Evolutionary conservation across 768 basidiomycete genomes (phyloP).

Genomic region (Lyophyllum decastes): DNA sequence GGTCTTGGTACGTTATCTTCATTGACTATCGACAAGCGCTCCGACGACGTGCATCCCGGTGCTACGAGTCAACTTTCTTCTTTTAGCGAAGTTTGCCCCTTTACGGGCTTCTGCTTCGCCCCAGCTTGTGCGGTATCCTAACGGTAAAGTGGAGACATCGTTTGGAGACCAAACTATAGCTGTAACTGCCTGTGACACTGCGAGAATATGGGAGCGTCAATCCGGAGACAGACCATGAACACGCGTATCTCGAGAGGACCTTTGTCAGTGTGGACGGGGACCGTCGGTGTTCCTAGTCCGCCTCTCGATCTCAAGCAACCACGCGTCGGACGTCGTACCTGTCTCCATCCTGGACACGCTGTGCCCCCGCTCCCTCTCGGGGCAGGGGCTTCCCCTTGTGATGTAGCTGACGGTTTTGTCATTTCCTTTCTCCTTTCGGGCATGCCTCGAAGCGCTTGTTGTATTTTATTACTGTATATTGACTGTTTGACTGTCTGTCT

Average conservation of each 20-base stretch:
- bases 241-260: slow-evolving; percentile 39
- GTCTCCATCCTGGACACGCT: slow-evolving; percentile 53
- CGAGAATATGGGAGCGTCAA: slow-evolving; percentile 28
- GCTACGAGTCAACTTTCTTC: slow-evolving; percentile 18
- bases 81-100: slow-evolving; percentile 19
- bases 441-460: slow-evolving; percentile 50
- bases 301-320: slow-evolving; percentile 39
- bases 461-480: slow-evolving; percentile 40
- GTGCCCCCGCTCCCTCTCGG: slow-evolving; percentile 35
- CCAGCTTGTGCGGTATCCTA: slow-evolving; percentile 27
- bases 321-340: slow-evolving; percentile 52
- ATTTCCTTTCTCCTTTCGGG: slow-evolving; percentile 24
- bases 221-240: slow-evolving; percentile 37
- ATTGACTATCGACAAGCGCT: slow-evolving; percentile 61
- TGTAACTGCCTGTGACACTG: slow-evolving; percentile 12
- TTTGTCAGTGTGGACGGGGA: slow-evolving; percentile 12
- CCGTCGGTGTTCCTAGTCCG: slow-evolving; percentile 16
- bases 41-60: slow-evolving; percentile 27
- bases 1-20: slow-evolving; percentile 91
- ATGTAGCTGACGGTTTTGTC: slow-evolving; percentile 25
- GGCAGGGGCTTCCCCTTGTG: slow-evolving; percentile 40
- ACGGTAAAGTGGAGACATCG: slow-evolving; percentile 21
- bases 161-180: slow-evolving; percentile 20
- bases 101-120: slow-evolving; percentile 19
- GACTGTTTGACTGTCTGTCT: slow-evolving; percentile 43